These are phyloP conservation scores for Amanita subjunquillea DNA, from an alignment of 768 basidiomycete genomes.

Conservation along the genomic window DNA sequence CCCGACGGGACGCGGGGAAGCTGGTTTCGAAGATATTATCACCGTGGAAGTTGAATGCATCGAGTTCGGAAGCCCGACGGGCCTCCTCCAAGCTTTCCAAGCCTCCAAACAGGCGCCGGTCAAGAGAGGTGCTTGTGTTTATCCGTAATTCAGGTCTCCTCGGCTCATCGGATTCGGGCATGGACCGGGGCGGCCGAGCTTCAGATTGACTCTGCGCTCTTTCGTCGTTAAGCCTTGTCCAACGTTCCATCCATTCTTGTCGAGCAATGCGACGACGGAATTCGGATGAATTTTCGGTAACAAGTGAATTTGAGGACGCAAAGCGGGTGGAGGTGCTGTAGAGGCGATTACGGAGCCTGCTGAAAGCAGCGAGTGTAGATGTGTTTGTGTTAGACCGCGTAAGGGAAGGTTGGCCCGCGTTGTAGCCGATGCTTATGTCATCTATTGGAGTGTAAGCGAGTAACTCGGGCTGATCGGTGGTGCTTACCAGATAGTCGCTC, in stretches of 20 bases:
- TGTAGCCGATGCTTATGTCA: neutral
- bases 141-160: neutral
- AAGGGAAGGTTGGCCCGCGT: neutral
- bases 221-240: neutral
- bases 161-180: neutral
- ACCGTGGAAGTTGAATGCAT: neutral
- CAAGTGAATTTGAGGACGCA: conserved; percentile 3
- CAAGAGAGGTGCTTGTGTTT: neutral
- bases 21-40: neutral
- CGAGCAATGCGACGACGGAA: neutral
- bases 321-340: conserved; percentile 1
- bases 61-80: neutral
- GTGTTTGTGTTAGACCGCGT: conserved; percentile 2
- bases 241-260: conserved; percentile 2
- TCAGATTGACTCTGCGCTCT: neutral
- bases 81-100: neutral
- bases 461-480: neutral
- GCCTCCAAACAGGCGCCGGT: neutral
- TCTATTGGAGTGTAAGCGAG: neutral
- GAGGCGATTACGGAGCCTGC: neutral
- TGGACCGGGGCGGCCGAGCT: neutral
- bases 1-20: neutral
- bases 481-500: conserved; percentile 1
- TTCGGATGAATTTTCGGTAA: conserved; percentile 4
- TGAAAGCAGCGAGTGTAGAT: neutral